Base-by-base conservation (phyloP, 352 stramenopile genomes). In the Globisporangium middletonii region DNA sequence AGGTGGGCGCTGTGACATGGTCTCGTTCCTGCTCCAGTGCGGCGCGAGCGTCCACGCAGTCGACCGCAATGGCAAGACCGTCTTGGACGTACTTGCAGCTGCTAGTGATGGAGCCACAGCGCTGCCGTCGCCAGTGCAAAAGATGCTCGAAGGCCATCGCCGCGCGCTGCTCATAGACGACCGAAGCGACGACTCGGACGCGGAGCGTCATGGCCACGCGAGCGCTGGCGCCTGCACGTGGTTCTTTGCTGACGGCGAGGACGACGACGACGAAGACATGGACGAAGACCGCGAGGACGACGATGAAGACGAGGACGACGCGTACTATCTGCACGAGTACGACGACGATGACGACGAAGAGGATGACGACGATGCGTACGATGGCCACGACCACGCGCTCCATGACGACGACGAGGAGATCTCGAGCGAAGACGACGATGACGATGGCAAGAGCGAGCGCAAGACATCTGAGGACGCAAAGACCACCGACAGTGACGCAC, bases 1-100 rank as follows among this genome's bases (percentile, higher is more conserved):
- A 37, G 62, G 55, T 19, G 76, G 79, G 9, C 78, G 84, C n/a
- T 94, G 84, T 67, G 75, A 92, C 57, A 56, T 92, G 0, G 74
- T 87, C 30, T 80, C 79, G 4, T 88, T 92, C 60, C 58, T 94
- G 2, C 54, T 94, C 41, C 73, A 92, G 55, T 92, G 82, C 62
- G 84, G 84, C 35, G 79, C 84, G 6, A 83, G 75, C 56, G 62
- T 86, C 4, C 59, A 68, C 58, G 68, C 72, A 35, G 74, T 64
- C 48, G 72, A 92, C 57, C 71, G 73, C 16, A 49, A 74, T 30
- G 83, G 77, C 4, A 77, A 73, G 53, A 78, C 59, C 2, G 80
- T 90, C 5, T 49, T 87, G 48, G 67, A 88, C 50, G 55, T 66
- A 2, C 30, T 88, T 2, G 67, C 72, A 7, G 26, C 28, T 44